Percentiles rank a stretch among this genome's conserved stretches.
These are phyloP conservation scores for Maudiozyma humilis DNA, from an alignment of 1,139 yeast genomes.

Conservation along the genomic window DNA sequence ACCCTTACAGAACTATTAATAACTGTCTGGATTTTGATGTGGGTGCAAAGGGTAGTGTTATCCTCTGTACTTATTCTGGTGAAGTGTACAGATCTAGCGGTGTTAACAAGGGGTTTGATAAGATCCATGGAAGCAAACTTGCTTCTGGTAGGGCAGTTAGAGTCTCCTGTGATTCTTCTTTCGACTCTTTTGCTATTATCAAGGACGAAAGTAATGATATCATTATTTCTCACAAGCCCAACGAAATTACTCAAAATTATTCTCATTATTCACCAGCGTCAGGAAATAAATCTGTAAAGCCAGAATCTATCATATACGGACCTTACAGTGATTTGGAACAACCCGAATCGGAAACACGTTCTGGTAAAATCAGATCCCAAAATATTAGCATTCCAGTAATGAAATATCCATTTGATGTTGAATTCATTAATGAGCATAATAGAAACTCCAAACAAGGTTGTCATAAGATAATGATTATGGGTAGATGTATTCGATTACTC, in stretches of 20 bases:
- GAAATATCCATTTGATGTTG: constrained; percentile 15
- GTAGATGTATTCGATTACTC: constrained; percentile 13
- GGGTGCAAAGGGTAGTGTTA: constrained; percentile 59
- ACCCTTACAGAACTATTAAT: constrained; percentile 22
- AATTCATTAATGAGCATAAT: constrained; percentile 12
- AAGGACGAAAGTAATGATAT: constrained; percentile 54
- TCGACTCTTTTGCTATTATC: constrained; percentile 61
- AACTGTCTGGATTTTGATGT: constrained; percentile 54
- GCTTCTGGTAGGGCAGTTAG: constrained; percentile 31
- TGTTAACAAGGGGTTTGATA: constrained; percentile 13
- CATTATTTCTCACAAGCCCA: constrained; percentile 42
- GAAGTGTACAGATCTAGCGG: constrained; percentile 40
- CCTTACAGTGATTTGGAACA: not conserved
- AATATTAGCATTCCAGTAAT: not conserved
- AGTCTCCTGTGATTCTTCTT: constrained; percentile 60
- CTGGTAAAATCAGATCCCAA: not conserved
- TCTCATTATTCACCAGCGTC: constrained; percentile 39
- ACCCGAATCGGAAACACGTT: not conserved
- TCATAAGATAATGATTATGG: constrained; percentile 19
- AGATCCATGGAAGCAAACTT: constrained; percentile 20
- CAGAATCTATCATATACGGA: not conserved
- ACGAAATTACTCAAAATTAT: constrained; percentile 42
- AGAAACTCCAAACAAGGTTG: constrained; percentile 15
- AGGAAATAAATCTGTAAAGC: not conserved
- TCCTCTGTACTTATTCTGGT: constrained; percentile 62